Evolutionary conservation across 75 land plant genomes (phyloP).

Genomic region (Cryptomeria japonica): DNA sequence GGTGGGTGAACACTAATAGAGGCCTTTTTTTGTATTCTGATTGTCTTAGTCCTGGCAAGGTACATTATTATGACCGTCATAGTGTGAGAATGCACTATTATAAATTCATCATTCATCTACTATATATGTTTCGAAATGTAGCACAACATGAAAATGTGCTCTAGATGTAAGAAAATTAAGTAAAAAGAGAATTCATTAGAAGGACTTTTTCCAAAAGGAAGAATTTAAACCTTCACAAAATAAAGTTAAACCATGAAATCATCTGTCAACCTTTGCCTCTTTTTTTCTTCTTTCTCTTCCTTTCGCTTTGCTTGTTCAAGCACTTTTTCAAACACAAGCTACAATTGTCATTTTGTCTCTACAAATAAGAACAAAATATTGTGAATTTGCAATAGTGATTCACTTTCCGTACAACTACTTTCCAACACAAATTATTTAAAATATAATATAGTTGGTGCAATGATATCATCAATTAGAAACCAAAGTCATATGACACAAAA

Average conservation of each 20-base stretch:
- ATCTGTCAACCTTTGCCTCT: conserved; percentile 74
- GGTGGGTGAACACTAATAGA: too few species aligned
- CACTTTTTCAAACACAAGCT: conserved; percentile 89
- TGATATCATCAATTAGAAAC: too few species aligned
- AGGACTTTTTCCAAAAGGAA: background rate
- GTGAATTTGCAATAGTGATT: too few species aligned
- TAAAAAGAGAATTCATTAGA: background rate
- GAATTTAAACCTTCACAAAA: conserved; percentile 53
- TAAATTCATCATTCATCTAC: background rate
- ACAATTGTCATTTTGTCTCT: conserved; percentile 1
- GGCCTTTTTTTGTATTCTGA: too few species aligned
- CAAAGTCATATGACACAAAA: too few species aligned
- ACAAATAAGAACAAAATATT: too few species aligned
- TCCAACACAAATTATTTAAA: too few species aligned
- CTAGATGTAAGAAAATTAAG: background rate
- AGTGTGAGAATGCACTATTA: background rate
- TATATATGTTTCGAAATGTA: background rate
- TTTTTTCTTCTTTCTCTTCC: conserved; percentile 97
- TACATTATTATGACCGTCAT: too few species aligned
- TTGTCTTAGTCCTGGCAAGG: too few species aligned
- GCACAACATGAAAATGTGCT: background rate
- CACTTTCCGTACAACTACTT: too few species aligned
- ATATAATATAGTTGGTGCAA: too few species aligned
- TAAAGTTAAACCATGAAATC: conserved; percentile 66
- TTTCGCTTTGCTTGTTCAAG: conserved; percentile 80